A percentile compares a stretch with the other conserved stretches of the same genome.
phyloP scores from a whole-genome alignment of 768 basidiomycete genomes.

The Thelephora ganbajun region DNA sequence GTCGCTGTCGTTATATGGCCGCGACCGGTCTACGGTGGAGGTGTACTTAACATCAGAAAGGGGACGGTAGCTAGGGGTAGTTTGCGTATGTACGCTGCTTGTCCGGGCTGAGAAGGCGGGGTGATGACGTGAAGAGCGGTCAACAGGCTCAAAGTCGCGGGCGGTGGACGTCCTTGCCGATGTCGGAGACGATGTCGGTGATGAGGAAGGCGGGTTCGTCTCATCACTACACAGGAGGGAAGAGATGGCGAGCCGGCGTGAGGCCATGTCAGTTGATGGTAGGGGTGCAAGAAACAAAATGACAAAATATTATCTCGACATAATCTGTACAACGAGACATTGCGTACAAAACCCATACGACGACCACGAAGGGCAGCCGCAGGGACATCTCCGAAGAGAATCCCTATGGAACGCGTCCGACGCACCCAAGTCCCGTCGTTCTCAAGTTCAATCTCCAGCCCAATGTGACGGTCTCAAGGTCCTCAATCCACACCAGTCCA shows the following conservation, averaged over 20 bases:
- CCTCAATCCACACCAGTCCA: constrained; percentile 69
- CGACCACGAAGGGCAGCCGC: constrained; percentile 50
- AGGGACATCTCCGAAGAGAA: constrained; percentile 15
- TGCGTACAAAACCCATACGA: constrained; percentile 62
- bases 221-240: constrained; percentile 54
- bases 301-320: constrained; percentile 1
- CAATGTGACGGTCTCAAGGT: constrained; percentile 75
- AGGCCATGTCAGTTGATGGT: constrained; percentile 31
- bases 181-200: not conserved
- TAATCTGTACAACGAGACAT: constrained; percentile 79
- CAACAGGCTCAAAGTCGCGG: not conserved
- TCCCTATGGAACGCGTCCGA: constrained; percentile 29
- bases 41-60: too few species aligned
- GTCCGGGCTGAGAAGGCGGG: too few species aligned
- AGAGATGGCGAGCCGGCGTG: constrained; percentile 62
- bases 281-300: not conserved
- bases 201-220: constrained; percentile 4
- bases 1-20: too few species aligned
- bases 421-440: constrained; percentile 88
- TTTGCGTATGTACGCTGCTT: too few species aligned
- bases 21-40: too few species aligned
- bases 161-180: not conserved
- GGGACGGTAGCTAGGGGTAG: too few species aligned
- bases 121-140: not conserved
- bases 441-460: constrained; percentile 55